phyloP scores from a whole-genome alignment of 768 basidiomycete species.

The Serendipita sp. region DNA sequence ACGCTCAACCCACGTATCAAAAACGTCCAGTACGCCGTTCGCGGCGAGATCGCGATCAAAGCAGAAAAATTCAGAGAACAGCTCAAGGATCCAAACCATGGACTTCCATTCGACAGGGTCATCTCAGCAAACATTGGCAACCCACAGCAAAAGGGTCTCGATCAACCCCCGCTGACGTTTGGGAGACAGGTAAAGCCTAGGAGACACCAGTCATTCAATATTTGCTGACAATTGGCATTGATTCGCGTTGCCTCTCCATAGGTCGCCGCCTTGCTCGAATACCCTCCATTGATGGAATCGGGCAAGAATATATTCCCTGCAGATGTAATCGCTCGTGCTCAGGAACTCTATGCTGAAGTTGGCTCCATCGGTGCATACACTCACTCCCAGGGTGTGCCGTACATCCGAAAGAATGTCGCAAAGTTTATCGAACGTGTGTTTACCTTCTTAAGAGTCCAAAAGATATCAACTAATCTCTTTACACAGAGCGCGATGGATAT shows the following conservation, averaged over 20 bases:
- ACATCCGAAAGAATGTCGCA: conserved; percentile 78
- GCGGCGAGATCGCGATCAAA: conserved; percentile 91
- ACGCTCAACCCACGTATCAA: conserved; percentile 71
- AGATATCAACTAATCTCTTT: conserved; percentile 6
- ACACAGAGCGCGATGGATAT: conserved; percentile 73
- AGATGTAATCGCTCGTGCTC: conserved; percentile 74
- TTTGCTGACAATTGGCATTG: background rate
- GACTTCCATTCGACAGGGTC: conserved; percentile 72
- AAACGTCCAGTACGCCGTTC: conserved; percentile 91
- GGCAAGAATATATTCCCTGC: conserved; percentile 57
- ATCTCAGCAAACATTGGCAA: conserved; percentile 97
- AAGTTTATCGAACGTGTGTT: conserved; percentile 69
- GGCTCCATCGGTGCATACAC: conserved; percentile 93
- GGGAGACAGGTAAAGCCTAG: conserved; percentile 56
- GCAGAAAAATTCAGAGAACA: conserved; percentile 67
- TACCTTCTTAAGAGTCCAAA: conserved; percentile 5
- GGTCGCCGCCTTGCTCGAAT: conserved; percentile 87
- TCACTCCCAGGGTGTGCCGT: conserved; percentile 82
- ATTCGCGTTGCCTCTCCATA: conserved; percentile 19
- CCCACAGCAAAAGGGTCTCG: conserved; percentile 87
- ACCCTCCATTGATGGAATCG: conserved; percentile 63
- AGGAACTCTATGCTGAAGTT: conserved; percentile 66
- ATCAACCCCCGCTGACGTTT: conserved; percentile 88
- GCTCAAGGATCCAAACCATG: conserved; percentile 41
- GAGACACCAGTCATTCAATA: background rate